Conservation (phyloP, 768 basidiomycete species). For the Tephrocybe sp. region DNA sequence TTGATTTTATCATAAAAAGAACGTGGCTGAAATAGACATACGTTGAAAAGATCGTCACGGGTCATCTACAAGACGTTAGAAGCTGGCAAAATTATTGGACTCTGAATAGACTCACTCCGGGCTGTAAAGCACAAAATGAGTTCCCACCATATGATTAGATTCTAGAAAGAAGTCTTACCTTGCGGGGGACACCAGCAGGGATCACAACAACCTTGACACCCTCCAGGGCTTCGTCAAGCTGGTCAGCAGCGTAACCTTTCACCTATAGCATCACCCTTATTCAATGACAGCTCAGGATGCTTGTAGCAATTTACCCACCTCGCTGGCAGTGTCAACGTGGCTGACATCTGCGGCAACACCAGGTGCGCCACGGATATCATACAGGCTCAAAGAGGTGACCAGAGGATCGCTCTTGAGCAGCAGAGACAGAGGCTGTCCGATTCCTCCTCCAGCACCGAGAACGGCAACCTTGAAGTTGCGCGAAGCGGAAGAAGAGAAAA, state of each 20-base stretch:
- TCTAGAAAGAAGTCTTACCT: constrained; percentile 52
- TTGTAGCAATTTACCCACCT: constrained; percentile 47
- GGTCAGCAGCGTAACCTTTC: constrained; percentile 77
- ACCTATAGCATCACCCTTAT: constrained; percentile 46
- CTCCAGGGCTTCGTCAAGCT: constrained; percentile 87
- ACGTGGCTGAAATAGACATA: constrained; percentile 36
- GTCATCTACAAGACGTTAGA: constrained; percentile 67
- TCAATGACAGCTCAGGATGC: neutral
- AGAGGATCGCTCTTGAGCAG: constrained; percentile 92
- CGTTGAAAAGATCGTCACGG: constrained; percentile 96
- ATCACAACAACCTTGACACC: constrained; percentile 93
- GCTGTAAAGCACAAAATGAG: constrained; percentile 43
- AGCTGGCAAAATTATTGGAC: constrained; percentile 19
- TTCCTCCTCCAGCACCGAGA: constrained; percentile 97
- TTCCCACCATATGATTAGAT: constrained; percentile 19
- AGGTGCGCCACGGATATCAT: constrained; percentile 93
- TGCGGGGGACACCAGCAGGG: constrained; percentile 98
- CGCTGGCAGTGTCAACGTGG: constrained; percentile 86
- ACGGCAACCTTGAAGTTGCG: constrained; percentile 90
- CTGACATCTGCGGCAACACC: constrained; percentile 98
- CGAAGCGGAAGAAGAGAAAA: constrained; percentile 74
- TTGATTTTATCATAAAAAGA: neutral
- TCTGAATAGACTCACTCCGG: constrained; percentile 64
- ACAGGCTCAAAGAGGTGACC: constrained; percentile 82
- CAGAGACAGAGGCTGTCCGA: constrained; percentile 95